phyloP scores from a whole-genome alignment of 495 filamentous ascomycete genomes.

The Tuber umbilicatum region DNA sequence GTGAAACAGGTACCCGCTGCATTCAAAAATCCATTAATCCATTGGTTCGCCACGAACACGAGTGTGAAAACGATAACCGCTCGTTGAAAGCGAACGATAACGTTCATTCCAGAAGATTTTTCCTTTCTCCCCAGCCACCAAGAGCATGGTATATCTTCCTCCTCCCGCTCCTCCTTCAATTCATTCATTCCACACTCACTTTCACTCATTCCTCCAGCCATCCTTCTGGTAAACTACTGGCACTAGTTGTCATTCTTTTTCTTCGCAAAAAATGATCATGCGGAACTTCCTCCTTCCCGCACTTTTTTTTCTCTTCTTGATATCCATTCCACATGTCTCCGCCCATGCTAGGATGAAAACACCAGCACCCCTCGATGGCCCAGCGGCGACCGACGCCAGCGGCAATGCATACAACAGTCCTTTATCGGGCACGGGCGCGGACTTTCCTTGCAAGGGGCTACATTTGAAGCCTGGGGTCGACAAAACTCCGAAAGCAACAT shows the following conservation, averaged over 20 bases:
- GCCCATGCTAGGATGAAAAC: constrained; percentile 32
- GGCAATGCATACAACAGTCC: constrained; percentile 37
- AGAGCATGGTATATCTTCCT: background rate
- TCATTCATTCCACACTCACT: background rate
- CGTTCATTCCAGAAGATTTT: background rate
- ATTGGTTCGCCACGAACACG: background rate
- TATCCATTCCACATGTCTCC: constrained; percentile 15
- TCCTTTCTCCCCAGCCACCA: background rate
- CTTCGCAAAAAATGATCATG: background rate
- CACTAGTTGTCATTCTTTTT: background rate
- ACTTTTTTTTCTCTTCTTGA: constrained; percentile 15
- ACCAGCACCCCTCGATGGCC: constrained; percentile 28
- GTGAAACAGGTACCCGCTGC: constrained; percentile 5
- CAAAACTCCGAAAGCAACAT: constrained; percentile 44
- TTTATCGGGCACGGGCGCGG: constrained; percentile 20
- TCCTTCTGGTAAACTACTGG: background rate
- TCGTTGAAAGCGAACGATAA: background rate
- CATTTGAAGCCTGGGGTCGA: constrained; percentile 40
- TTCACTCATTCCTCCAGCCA: background rate
- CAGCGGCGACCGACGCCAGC: constrained; percentile 12
- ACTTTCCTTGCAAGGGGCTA: constrained; percentile 49
- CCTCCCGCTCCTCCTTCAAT: background rate
- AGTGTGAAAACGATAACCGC: background rate
- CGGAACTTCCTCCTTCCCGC: background rate
- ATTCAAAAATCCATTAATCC: background rate